A percentile compares a stretch with the other conserved stretches of the same genome.
These are phyloP conservation scores for Volutella citrinella DNA, from an alignment of 2,329 filamentous ascomycete species.

Conservation along the genomic window DNA sequence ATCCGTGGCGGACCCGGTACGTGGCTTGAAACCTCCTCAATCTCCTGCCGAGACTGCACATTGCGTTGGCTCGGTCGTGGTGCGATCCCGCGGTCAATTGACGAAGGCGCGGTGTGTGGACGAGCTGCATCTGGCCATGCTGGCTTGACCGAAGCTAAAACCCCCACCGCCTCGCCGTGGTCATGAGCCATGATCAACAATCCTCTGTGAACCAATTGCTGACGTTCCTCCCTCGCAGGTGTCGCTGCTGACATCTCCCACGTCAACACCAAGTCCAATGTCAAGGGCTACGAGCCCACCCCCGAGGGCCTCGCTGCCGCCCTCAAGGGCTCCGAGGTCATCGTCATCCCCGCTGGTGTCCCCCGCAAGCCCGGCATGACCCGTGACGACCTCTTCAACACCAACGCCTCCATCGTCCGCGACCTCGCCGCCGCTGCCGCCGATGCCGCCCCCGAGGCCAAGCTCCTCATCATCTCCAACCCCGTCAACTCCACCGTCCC, in stretches of 20 bases:
- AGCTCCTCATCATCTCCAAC: conserved; percentile 97
- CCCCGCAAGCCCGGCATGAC: conserved; percentile 99
- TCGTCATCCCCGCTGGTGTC: conserved; percentile 97
- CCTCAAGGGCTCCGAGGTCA: conserved; percentile 85
- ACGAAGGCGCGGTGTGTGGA: no score
- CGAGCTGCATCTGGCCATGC: no score
- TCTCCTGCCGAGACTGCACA: no score
- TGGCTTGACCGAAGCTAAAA: no score
- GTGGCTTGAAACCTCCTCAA: no score
- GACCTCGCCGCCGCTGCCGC: conserved; percentile 95
- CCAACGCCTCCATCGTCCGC: conserved; percentile 98
- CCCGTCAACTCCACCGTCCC: conserved; percentile 99
- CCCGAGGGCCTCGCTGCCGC: conserved; percentile 71
- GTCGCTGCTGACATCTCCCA: conserved; percentile 97
- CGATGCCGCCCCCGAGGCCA: conserved; percentile 84
- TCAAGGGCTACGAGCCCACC: conserved; percentile 83
- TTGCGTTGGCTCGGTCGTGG: no score
- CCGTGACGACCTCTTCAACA: conserved; percentile 99
- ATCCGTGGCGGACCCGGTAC: conserved; percentile 90
- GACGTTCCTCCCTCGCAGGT: no score
- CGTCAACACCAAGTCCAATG: conserved; percentile 97
- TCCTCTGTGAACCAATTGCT: no score
- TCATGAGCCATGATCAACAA: no score
- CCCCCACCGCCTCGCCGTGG: no score
- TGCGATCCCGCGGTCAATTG: no score